Base-by-base conservation (phyloP, 1,284 basidiomycete species). In the Cyathus olla region DNA sequence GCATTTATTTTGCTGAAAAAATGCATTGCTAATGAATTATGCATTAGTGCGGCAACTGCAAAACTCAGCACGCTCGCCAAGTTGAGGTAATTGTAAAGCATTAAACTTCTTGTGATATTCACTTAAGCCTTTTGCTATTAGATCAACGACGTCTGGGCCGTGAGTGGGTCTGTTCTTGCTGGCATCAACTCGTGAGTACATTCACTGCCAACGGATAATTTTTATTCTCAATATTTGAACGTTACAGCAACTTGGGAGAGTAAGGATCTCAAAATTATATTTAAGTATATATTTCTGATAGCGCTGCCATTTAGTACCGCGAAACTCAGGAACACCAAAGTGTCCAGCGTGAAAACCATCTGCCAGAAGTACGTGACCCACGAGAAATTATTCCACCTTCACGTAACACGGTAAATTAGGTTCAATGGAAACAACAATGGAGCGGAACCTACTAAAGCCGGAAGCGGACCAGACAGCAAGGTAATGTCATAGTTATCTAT, bases 141-240 rank as follows among this genome's bases (percentile, higher is more conserved):
- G 60, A 70, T 79, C 56, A 78, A 77, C 55, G 76, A 79, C 54
- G 72, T 72, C 24, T 77, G 75, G 76, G 77, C 78, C n/a, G 75
- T 77, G 26, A 56, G 67, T 60, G 76, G 75, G n/a, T 55, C 37
- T 22, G 59, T 55, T 21, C 66, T 78, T 22, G 76, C 58, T 27
- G 74, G 76, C 4, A 76, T 77, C 60, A 78, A 77, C 67, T 65
- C 68, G 76, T 79, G 58, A 57, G 76, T 65, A 11, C 13, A 11
- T 40, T n/a, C n/a, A n/a, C n/a, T n/a, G n/a, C n/a, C n/a, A n/a
- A n/a, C n/a, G n/a, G n/a, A n/a, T n/a, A n/a, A n/a, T n/a, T n/a
- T n/a, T n/a, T n/a, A n/a, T n/a, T n/a, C n/a, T n/a, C n/a, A n/a
- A n/a, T n/a, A n/a, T n/a, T n/a, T n/a, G n/a, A n/a, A n/a, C n/a